These are phyloP conservation scores for Calocybe cyanea DNA, from an alignment of 768 basidiomycete species.

Conservation along the genomic window DNA sequence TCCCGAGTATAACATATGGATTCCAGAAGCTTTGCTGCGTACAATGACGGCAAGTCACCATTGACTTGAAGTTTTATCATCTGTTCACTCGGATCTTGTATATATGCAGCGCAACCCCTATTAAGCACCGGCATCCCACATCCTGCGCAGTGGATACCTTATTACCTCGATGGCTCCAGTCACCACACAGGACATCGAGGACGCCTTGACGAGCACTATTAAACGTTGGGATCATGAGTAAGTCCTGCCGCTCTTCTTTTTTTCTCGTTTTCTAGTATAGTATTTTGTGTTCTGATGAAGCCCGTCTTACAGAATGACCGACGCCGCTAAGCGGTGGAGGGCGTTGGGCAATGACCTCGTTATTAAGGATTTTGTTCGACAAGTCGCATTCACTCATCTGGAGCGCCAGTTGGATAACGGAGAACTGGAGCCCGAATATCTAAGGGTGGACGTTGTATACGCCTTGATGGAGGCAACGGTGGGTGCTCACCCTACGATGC, in stretches of 20 bases:
- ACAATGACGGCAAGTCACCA: neutral
- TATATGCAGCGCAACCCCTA: neutral
- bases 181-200: constrained; percentile 14
- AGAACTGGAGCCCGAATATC: constrained; percentile 11
- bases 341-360: constrained; percentile 12
- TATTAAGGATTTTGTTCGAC: constrained; percentile 15
- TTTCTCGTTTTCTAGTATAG: neutral
- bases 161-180: constrained; percentile 11
- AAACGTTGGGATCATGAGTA: constrained; percentile 16
- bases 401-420: constrained; percentile 12
- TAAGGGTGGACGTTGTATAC: constrained; percentile 13
- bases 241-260: neutral
- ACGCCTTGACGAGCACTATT: constrained; percentile 8
- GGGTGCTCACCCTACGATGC: neutral
- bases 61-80: constrained; percentile 5
- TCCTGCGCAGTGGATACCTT: neutral
- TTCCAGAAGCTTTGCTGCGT: too few species aligned
- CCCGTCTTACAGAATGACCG: constrained; percentile 9
- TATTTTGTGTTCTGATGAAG: neutral
- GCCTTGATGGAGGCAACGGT: constrained; percentile 16
- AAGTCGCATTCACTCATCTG: constrained; percentile 16
- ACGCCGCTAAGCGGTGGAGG: constrained; percentile 15
- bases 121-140: constrained; percentile 5
- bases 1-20: too few species aligned
- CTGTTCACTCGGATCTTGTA: constrained; percentile 7